Conservation (phyloP, 768 basidiomycete genomes). For the Sistotremastrum suecicum region DNA sequence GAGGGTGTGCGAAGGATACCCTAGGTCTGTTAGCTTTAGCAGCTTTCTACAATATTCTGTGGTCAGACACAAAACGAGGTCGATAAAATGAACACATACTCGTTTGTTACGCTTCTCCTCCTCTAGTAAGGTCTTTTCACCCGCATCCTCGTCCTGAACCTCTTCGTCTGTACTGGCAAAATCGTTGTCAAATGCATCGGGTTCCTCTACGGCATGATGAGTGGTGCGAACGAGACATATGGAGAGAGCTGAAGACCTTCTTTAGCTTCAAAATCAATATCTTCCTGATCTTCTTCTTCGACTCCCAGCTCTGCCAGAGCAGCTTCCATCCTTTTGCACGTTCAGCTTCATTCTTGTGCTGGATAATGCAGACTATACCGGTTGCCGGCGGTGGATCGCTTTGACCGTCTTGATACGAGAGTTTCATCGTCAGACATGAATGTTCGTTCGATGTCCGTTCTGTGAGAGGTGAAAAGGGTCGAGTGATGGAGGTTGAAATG, state of each 20-base stretch:
- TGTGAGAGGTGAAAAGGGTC: not conserved
- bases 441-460: not conserved
- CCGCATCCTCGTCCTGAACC: conserved; percentile 31
- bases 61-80: not conserved
- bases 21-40: too few species aligned
- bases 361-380: conserved; percentile 24
- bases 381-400: conserved; percentile 67
- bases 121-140: conserved; percentile 39
- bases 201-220: conserved; percentile 44
- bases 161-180: conserved; percentile 78
- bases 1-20: not conserved
- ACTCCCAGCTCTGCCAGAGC: conserved; percentile 57
- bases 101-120: conserved; percentile 38
- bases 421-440: conserved; percentile 18
- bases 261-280: conserved; percentile 52
- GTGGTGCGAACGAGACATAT: not conserved
- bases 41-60: not conserved
- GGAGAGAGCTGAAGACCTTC: conserved; percentile 31
- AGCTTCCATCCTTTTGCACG: conserved; percentile 47
- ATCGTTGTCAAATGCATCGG: conserved; percentile 71
- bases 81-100: not conserved
- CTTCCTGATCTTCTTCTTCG: conserved; percentile 46
- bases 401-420: conserved; percentile 41
- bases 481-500: not conserved
- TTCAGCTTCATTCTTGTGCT: conserved; percentile 4